A percentile compares a stretch with the other conserved stretches of the same genome.
These are phyloP conservation scores for Trichoderma sp. DNA, from an alignment of 2,329 filamentous ascomycete genomes.

Conservation along the genomic window DNA sequence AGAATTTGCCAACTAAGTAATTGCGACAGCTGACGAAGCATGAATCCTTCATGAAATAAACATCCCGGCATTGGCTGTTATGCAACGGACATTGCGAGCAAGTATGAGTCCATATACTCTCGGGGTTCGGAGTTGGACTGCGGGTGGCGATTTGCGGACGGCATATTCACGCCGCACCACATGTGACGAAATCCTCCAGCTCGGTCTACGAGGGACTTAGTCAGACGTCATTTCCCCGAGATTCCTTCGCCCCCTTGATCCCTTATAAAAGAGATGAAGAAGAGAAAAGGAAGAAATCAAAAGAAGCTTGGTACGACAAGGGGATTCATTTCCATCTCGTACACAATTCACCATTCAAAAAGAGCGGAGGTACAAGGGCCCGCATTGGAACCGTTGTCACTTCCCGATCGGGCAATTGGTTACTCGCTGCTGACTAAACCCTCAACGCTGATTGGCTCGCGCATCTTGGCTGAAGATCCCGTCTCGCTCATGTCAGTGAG, in stretches of 20 bases:
- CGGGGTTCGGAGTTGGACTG: not conserved
- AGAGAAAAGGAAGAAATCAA: not conserved
- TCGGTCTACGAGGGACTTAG: conserved; percentile 11
- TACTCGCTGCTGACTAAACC: conserved; percentile 39
- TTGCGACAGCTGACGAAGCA: not conserved
- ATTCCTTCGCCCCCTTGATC: not conserved
- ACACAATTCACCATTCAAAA: not conserved
- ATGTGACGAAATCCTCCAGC: not conserved
- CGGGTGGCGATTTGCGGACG: not conserved
- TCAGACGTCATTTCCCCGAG: not conserved
- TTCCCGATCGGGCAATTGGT: conserved; percentile 21
- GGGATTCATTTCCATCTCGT: not conserved
- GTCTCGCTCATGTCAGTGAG: not conserved
- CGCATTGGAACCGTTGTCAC: not conserved
- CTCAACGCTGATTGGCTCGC: conserved; percentile 33
- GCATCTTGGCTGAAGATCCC: not conserved
- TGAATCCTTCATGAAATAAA: not conserved
- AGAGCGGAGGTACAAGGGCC: not conserved
- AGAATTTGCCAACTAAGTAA: not conserved
- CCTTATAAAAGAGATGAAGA: not conserved
- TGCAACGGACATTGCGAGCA: not conserved
- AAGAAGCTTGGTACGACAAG: not conserved
- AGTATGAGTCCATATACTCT: not conserved
- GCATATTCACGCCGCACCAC: not conserved
- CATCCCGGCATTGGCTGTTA: not conserved